Base-by-base conservation (phyloP, 2,329 filamentous ascomycete species). In the Aspergillus fischeri region DNA sequence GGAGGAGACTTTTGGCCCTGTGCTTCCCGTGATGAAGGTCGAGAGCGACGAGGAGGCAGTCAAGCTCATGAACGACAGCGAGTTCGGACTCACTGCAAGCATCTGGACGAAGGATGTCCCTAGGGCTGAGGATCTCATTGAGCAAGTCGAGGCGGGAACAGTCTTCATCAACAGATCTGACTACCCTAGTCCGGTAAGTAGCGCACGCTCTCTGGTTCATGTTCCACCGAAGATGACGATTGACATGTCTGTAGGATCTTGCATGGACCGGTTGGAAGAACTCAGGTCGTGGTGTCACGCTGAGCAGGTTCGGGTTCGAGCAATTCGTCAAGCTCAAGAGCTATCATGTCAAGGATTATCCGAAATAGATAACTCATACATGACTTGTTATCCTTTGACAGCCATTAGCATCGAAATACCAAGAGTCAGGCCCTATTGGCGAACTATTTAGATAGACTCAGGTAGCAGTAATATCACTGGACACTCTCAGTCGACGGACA, bases 251-350 rank as follows among this genome's bases (percentile, higher is more conserved):
- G 42, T 66, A 93, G 90, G 91, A 96, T 74, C 84, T 96, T 64
- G 91, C 92, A n/a, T 96, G 91, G 91, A 94, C 92, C 2, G 93
- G 93, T 10, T 97, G 92, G 92, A 97, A 97, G 80, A 92, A 96
- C 73, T 96, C 92, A 59, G 93, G 93, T 63, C 92, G 90, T 75
- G 93, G 93, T 24, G 88, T 92, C 66, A 97, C 92, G 9, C 78
- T 97, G 67, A 94, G 91, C 77, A 87, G 80, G 66, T 96, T 92
- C 69, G 93, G 93, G 10, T 97, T 95, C 70, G 93, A 97, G 67
- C 91, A 96, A 72, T 97, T 97, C 71, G 88, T 95, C 71, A 96
- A 94, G 82, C 82, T 96, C 68, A 97, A 97, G 86, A 96, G 90
- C 80, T 95, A 89, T 75, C 93, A 97, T 75, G 73, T 97, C 72